Conservation (phyloP, 306 rosid species). For the Phaseolus lunatus region DNA sequence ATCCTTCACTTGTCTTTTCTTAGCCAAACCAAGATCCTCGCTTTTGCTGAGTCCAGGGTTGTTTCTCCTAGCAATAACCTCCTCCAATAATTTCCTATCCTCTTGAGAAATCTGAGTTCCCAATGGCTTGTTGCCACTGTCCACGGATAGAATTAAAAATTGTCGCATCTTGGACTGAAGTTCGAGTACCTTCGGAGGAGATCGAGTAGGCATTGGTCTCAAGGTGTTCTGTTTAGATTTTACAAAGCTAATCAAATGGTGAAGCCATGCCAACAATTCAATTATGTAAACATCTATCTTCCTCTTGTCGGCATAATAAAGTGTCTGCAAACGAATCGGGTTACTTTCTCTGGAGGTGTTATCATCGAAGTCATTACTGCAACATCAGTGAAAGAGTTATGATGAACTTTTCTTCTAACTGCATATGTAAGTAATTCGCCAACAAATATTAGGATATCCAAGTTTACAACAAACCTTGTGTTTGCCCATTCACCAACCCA, state of each 20-base stretch:
- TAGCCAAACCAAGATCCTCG: constrained; percentile 56
- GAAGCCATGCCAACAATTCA: constrained; percentile 77
- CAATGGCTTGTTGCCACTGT: constrained; percentile 37
- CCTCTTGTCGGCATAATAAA: constrained; percentile 79
- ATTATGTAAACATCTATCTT: constrained; percentile 71
- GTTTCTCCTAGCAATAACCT: constrained; percentile 56
- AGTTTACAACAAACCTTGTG: constrained; percentile 63
- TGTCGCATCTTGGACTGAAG: constrained; percentile 71
- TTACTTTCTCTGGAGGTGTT: constrained; percentile 48
- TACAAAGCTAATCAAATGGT: constrained; percentile 62
- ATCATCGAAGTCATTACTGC: constrained; percentile 73
- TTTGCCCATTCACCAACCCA: constrained; percentile 99
- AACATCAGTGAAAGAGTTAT: constrained; percentile 33
- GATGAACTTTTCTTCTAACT: not conserved
- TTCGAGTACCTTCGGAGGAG: constrained; percentile 67
- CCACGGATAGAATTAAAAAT: constrained; percentile 44
- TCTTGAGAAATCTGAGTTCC: constrained; percentile 57
- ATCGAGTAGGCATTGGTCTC: constrained; percentile 57
- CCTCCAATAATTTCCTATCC: constrained; percentile 65
- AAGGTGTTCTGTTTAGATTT: constrained; percentile 63
- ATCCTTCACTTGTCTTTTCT: constrained; percentile 44
- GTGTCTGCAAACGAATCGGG: constrained; percentile 79
- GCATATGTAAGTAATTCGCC: not conserved
- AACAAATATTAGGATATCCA: not conserved
- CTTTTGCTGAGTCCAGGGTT: constrained; percentile 71